These are phyloP conservation scores for Collybia nuda DNA, from an alignment of 768 basidiomycete species.

Conservation along the genomic window DNA sequence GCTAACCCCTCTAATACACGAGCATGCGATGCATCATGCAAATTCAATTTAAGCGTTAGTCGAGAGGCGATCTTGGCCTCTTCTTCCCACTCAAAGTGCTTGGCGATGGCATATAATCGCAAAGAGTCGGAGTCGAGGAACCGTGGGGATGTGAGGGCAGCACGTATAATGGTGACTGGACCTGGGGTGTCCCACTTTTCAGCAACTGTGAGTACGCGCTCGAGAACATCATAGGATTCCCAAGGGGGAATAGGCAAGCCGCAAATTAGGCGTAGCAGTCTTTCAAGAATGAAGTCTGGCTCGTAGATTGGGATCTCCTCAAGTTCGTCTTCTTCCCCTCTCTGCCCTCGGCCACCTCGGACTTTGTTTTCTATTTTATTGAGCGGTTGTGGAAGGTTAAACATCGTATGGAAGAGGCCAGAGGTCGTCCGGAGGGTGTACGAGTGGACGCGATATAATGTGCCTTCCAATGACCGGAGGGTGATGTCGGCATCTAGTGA, in stretches of 20 bases:
- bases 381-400: conserved; percentile 51
- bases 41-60: conserved; percentile 54
- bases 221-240: conserved; percentile 50
- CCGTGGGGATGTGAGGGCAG: conserved; percentile 44
- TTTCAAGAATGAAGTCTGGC: conserved; percentile 46
- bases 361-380: conserved; percentile 4
- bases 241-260: conserved; percentile 51
- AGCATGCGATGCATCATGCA: conserved; percentile 41
- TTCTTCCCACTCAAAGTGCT: conserved; percentile 60
- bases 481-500: conserved; percentile 33
- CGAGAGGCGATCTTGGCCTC: conserved; percentile 57
- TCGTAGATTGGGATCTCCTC: conserved; percentile 37
- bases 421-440: conserved; percentile 58
- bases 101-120: conserved; percentile 53
- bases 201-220: conserved; percentile 55
- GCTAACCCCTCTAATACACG: conserved; percentile 45
- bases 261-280: conserved; percentile 55
- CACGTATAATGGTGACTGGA: conserved; percentile 54
- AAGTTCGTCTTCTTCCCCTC: conserved; percentile 9
- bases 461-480: conserved; percentile 43
- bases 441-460: conserved; percentile 55
- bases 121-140: conserved; percentile 47
- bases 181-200: conserved; percentile 75
- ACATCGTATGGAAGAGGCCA: conserved; percentile 61
- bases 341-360: neutral